Evolutionary conservation across 2,329 filamentous ascomycete genomes (phyloP), one percentile per base, ranked within the genome.

Genomic region (Microsporum canis): DNA sequence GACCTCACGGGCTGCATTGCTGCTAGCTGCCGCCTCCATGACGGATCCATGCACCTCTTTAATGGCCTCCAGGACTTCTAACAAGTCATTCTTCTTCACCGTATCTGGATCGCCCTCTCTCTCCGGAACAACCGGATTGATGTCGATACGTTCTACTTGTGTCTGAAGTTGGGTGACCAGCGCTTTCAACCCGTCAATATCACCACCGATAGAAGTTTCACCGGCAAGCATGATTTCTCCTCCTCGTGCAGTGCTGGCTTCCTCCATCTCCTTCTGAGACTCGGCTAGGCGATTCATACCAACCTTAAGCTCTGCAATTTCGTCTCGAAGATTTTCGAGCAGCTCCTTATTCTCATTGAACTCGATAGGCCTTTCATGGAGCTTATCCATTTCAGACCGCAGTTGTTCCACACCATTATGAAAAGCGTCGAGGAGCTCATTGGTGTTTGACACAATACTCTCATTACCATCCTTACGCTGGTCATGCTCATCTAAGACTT

Each of bases 321-420:
- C 91, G n/a, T 85, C 82, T 71, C 88, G 95, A 61, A 97, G 80
- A 0, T 89, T 89, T 63, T 96, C 89, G 0, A 96, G 79, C 59
- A 96, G 91, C 73, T 96, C 91, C 65, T 95, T 89, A 63, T 88
- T 92, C 61, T 89, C 86, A 0, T 88, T 91, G 73, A 92, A 81
- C 67, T 95, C 91, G 0, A 84, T 78, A 3, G 91, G 88, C 75
- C 90, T 94, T 70, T 92, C 86, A 27, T 84, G 79, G 14, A 94
- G 80, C 69, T 86, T 86, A 65, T 82, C 78, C 57, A 96, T 82
- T 66, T 96, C 91, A 14, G 83, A 80, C 3, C 89, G 83, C 38
- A 96, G 80, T 49, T 82, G 83, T 63, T 88, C 88, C 41, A 96
- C 80, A 1, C 91, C 89, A 56, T 86, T 82, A 60, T 84, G 81